A percentile compares a stretch with the other conserved stretches of the same genome.
phyloP scores from a whole-genome alignment of 2,329 filamentous ascomycete genomes.

The Fusarium buxicola region DNA sequence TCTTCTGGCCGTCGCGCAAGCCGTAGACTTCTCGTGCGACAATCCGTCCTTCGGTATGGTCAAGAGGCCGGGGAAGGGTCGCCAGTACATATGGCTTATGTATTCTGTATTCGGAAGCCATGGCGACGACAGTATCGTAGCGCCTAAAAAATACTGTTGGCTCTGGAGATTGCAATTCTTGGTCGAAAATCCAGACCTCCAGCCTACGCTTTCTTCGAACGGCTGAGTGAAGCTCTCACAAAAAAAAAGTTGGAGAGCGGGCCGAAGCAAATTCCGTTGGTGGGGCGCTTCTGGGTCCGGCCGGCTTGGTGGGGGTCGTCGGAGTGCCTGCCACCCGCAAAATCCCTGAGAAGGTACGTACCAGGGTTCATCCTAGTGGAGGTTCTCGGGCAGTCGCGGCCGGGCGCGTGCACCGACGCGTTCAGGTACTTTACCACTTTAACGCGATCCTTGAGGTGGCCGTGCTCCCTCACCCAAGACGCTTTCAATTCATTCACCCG shows the following conservation, averaged over 20 bases:
- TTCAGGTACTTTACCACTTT: constrained; percentile 42
- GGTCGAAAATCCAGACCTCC: constrained; percentile 22
- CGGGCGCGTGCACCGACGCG: constrained; percentile 40
- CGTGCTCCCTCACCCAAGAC: constrained; percentile 25
- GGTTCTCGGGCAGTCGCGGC: too few relatives aligned
- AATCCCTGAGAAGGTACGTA: constrained; percentile 43
- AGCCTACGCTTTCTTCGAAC: constrained; percentile 29
- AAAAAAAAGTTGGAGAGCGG: constrained; percentile 52
- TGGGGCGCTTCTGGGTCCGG: constrained; percentile 39
- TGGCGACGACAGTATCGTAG: constrained; percentile 46
- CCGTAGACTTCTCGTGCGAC: constrained; percentile 71
- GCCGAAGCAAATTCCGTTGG: constrained; percentile 51
- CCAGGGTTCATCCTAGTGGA: too few relatives aligned
- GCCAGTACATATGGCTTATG: constrained; percentile 74
- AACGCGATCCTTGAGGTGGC: constrained; percentile 44
- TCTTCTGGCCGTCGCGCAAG: constrained; percentile 67
- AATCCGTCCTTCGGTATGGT: constrained; percentile 62
- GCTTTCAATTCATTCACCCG: constrained; percentile 21
- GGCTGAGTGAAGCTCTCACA: constrained; percentile 45
- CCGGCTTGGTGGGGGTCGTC: constrained; percentile 32
- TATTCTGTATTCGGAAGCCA: constrained; percentile 71
- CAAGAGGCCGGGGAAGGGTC: constrained; percentile 68
- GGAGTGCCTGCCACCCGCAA: background rate
- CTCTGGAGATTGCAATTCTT: constrained; percentile 38
- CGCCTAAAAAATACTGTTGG: constrained; percentile 15